Conservation (phyloP, 2,329 filamentous ascomycete species). For the Nemania diffusa region DNA sequence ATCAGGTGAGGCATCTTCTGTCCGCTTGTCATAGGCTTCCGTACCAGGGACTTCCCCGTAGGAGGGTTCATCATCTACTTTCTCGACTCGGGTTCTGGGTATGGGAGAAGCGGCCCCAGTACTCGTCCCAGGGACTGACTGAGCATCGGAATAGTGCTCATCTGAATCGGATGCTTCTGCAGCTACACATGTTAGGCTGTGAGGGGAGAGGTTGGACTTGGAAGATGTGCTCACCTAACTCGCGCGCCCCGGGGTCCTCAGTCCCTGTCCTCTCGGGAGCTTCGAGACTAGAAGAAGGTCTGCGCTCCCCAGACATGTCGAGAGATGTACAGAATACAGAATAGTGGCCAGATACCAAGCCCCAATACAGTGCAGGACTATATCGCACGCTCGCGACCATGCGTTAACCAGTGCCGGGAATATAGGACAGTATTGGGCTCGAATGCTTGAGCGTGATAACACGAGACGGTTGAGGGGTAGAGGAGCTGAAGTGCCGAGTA, state of each 20-base stretch:
- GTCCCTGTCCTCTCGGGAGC: slow-evolving; percentile 52
- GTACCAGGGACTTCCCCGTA: slow-evolving; percentile 72
- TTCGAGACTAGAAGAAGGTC: slow-evolving; percentile 46
- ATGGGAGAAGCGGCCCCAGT: slow-evolving; percentile 61
- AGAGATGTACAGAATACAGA: no score
- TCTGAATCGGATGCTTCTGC: slow-evolving; percentile 67
- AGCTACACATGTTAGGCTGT: slow-evolving; percentile 32
- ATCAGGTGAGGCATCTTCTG: slow-evolving; percentile 68
- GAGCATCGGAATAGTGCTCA: slow-evolving; percentile 76
- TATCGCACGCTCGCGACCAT: slow-evolving; percentile 21
- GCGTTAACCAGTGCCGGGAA: slow-evolving; percentile 9
- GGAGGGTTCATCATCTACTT: slow-evolving; percentile 66
- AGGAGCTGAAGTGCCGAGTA: background rate
- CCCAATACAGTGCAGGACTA: background rate
- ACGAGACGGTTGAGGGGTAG: slow-evolving; percentile 32
- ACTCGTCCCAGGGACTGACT: slow-evolving; percentile 59
- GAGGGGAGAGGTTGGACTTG: background rate
- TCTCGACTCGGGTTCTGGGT: slow-evolving; percentile 68
- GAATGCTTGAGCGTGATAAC: slow-evolving; percentile 10
- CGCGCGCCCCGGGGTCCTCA: slow-evolving; percentile 68
- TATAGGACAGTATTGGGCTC: slow-evolving; percentile 8
- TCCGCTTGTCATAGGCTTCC: slow-evolving; percentile 65
- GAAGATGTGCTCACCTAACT: slow-evolving; percentile 60
- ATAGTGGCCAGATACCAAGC: slow-evolving; percentile 1
- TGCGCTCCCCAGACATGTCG: slow-evolving; percentile 46